Evolutionary conservation across 2,329 filamentous ascomycete species (phyloP).

Genomic region (Ceratocystis papillata): DNA sequence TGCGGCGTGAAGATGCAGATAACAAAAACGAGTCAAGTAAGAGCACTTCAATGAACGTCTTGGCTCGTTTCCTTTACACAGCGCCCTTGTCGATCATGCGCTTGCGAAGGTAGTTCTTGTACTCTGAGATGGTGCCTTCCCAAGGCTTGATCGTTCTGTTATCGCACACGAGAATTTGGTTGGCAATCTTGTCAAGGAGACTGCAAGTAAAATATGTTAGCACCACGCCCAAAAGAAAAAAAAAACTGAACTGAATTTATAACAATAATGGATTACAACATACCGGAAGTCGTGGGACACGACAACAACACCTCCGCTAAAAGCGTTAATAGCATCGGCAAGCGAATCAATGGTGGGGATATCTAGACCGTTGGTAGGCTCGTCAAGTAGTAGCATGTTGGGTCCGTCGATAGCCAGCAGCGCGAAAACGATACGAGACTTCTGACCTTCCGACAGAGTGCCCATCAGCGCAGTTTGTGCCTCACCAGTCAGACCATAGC

Average conservation of each 20-base stretch:
- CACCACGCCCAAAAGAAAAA: constrained; percentile 24
- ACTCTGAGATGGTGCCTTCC: constrained; percentile 80
- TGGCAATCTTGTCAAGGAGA: constrained; percentile 97
- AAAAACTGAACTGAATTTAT: not conserved
- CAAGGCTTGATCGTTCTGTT: constrained; percentile 87
- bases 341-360: constrained; percentile 97
- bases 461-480: constrained; percentile 96
- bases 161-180: constrained; percentile 98
- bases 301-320: constrained; percentile 90
- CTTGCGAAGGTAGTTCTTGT: constrained; percentile 98
- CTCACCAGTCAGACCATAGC: constrained; percentile 87
- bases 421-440: constrained; percentile 95
- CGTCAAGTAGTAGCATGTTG: constrained; percentile 96
- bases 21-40: constrained; percentile 1
- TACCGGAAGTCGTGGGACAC: constrained; percentile 99
- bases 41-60: not conserved
- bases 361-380: constrained; percentile 98
- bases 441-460: constrained; percentile 93
- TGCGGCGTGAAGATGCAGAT: not conserved
- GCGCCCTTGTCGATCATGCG: constrained; percentile 90
- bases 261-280: constrained; percentile 29
- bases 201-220: constrained; percentile 37
- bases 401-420: constrained; percentile 87
- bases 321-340: constrained; percentile 95
- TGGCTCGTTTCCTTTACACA: constrained; percentile 46